A percentile compares a stretch with the other conserved stretches of the same genome.
phyloP scores from a whole-genome alignment of 169 alveolate genomes.

The Amoebophrya sp. region DNA sequence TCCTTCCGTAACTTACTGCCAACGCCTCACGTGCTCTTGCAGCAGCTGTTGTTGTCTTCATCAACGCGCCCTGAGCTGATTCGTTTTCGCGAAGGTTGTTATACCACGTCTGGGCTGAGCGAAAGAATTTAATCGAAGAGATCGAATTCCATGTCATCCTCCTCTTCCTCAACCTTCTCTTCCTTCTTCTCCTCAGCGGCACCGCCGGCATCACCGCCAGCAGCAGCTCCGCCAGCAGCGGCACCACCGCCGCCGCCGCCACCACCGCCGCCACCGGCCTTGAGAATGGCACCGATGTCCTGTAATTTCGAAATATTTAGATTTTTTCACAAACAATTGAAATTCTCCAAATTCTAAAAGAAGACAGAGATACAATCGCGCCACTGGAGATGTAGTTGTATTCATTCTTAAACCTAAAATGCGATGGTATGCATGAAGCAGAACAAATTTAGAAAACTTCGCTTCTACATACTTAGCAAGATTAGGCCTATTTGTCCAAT shows the following conservation, averaged over 20 bases:
- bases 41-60: no score
- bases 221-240: neutral
- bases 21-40: no score
- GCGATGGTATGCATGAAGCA: no score
- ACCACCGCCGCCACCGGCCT: neutral
- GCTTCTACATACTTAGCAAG: no score
- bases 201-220: neutral
- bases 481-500: no score
- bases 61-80: no score
- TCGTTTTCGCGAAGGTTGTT: no score
- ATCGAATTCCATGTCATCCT: neutral
- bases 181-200: neutral
- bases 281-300: neutral
- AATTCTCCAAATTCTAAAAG: neutral
- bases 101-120: no score
- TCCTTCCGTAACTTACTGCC: no score
- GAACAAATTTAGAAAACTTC: no score
- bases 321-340: no score
- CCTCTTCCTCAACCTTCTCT: neutral
- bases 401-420: neutral
- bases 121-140: neutral
- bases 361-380: neutral
- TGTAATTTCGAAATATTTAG: neutral
- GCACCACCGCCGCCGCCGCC: neutral
- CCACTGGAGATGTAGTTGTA: neutral